Evolutionary conservation across 805 yeast genomes (phyloP).

Genomic region (Lipomyces lipofer): DNA sequence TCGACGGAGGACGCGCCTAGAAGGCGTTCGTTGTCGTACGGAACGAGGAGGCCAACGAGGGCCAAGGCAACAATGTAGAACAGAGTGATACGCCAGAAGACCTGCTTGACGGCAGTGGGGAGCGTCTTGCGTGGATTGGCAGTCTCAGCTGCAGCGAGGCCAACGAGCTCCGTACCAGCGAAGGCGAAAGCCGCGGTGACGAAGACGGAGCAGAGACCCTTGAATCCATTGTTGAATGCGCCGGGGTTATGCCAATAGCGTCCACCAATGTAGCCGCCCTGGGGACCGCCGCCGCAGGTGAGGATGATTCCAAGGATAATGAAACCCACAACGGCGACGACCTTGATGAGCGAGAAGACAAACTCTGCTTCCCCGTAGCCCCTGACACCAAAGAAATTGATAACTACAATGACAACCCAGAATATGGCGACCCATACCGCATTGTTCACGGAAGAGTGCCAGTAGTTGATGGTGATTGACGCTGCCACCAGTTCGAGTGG

Average conservation of each 20-base stretch:
- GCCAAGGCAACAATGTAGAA: slow-evolving; percentile 65
- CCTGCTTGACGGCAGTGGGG: slow-evolving; percentile 77
- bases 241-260: slow-evolving; percentile 63
- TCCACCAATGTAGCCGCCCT: slow-evolving; percentile 57
- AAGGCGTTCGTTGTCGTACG: slow-evolving; percentile 54
- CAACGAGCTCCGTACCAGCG: slow-evolving; percentile 72
- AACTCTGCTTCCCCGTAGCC: slow-evolving; percentile 73
- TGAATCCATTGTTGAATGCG: slow-evolving; percentile 60
- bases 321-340: slow-evolving; percentile 59
- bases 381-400: slow-evolving; percentile 57
- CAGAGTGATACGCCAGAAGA: slow-evolving; percentile 75
- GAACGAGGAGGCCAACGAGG: slow-evolving; percentile 70
- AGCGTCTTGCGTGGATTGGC: slow-evolving; percentile 64
- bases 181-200: slow-evolving; percentile 77
- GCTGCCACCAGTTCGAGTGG: slow-evolving; percentile 70
- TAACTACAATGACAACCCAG: slow-evolving; percentile 50
- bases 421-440: slow-evolving; percentile 62
- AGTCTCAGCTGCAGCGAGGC: slow-evolving; percentile 77
- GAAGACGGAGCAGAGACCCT: slow-evolving; percentile 71
- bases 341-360: slow-evolving; percentile 57
- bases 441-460: slow-evolving; percentile 51
- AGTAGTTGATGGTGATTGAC: slow-evolving; percentile 55
- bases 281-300: slow-evolving; percentile 61
- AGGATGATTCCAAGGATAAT: slow-evolving; percentile 59
- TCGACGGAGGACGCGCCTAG: slow-evolving; percentile 51